phyloP scores from a whole-genome alignment of 257 asterid genomes.

The Jaltomata sinuosa region DNA sequence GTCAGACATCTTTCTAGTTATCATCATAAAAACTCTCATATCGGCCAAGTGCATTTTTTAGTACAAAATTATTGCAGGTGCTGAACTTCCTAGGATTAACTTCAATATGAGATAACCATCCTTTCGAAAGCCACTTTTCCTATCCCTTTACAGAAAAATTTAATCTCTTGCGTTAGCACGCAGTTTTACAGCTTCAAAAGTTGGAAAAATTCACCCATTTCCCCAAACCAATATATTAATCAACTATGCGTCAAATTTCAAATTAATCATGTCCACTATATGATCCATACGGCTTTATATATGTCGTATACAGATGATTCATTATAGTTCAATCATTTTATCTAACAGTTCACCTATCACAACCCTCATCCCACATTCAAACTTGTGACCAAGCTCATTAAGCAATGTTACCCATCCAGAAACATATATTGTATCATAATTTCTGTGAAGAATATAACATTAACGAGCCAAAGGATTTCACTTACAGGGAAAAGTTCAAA shows the following conservation, averaged over 20 bases:
- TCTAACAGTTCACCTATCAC: not conserved
- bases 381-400: not conserved
- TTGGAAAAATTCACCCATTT: not conserved
- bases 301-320: not conserved
- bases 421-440: not conserved
- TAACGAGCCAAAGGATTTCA: not conserved
- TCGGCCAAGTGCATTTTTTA: not conserved
- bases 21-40: not conserved
- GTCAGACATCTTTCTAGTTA: not conserved
- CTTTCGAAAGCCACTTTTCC: not conserved
- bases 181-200: not conserved
- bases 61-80: not conserved
- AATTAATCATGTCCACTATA: not conserved
- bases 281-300: not conserved
- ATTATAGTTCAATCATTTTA: not conserved
- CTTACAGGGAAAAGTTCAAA: conserved; percentile 45
- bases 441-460: not conserved
- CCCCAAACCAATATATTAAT: not conserved
- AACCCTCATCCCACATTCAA: not conserved
- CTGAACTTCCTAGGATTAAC: not conserved
- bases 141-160: not conserved
- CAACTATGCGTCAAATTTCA: not conserved
- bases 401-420: not conserved
- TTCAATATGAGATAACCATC: not conserved
- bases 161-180: not conserved